Evolutionary conservation across 495 filamentous ascomycete genomes (phyloP).

Genomic region (Beverwykella pulmonaria): DNA sequence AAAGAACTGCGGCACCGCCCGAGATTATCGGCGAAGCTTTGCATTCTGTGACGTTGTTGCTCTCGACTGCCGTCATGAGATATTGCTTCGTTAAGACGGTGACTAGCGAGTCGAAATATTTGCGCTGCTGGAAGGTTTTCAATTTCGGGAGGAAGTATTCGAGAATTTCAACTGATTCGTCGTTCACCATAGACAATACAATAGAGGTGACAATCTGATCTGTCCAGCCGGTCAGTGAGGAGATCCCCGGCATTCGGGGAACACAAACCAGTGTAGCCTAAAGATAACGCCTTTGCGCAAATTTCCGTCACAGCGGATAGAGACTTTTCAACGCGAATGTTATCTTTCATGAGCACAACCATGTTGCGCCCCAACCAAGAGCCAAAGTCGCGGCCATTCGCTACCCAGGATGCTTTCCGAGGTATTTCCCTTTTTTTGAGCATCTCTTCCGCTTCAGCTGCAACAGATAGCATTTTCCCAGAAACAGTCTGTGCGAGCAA

Average conservation of each 20-base stretch:
- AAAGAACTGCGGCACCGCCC: slow-evolving; percentile 54
- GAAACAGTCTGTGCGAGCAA: slow-evolving; percentile 65
- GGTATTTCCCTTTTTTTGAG: slow-evolving; percentile 41
- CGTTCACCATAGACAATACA: neutral
- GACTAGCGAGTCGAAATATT: slow-evolving; percentile 53
- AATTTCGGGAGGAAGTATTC: slow-evolving; percentile 20
- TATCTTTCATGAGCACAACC: slow-evolving; percentile 52
- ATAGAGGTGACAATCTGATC: slow-evolving; percentile 24
- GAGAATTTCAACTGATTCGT: neutral
- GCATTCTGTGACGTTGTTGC: slow-evolving; percentile 37
- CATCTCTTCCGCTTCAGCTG: slow-evolving; percentile 74
- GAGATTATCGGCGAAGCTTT: slow-evolving; percentile 45
- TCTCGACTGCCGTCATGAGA: slow-evolving; percentile 43
- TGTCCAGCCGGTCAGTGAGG: neutral
- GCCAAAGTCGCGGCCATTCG: slow-evolving; percentile 64
- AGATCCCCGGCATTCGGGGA: neutral
- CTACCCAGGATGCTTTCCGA: slow-evolving; percentile 59
- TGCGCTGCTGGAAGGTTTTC: slow-evolving; percentile 30
- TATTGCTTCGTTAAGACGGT: slow-evolving; percentile 61
- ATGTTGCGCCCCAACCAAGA: slow-evolving; percentile 79
- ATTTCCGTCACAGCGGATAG: slow-evolving; percentile 49
- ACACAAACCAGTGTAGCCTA: slow-evolving; percentile 73
- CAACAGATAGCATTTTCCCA: slow-evolving; percentile 69
- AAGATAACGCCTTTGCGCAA: slow-evolving; percentile 63
- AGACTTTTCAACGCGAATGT: slow-evolving; percentile 47